Base-by-base conservation (phyloP, 257 asterid species). In the Cinchona pubescens region DNA sequence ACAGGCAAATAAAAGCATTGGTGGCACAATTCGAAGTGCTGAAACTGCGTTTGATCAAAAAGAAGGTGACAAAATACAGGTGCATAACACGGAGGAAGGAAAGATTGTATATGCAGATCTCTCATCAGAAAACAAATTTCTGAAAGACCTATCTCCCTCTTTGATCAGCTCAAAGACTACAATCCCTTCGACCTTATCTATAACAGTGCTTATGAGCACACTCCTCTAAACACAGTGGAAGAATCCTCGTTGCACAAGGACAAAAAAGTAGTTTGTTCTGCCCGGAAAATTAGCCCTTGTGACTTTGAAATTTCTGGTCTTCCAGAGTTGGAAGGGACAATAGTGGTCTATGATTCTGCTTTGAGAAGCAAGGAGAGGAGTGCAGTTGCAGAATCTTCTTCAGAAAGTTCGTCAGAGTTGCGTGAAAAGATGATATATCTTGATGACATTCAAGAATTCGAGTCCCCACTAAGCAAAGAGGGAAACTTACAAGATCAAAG, bases 391-490 rank as follows among this genome's bases (percentile, higher is more conserved):
- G 85, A 82, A 29, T 83, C 91, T 7, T 82, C 82, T 30, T 77
- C 94, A 38, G 88, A 82, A 74, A 75, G 73, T 73, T 79, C 81
- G 53, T 59, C 56, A 66, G 67, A 48, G 25, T 56, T 77, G 53
- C 87, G 84, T 0, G 78, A 89, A 63, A 90, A 92, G 69, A 84
- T 86, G 58, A 72, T 83, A 30, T 84, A 84, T 66, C 79, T 89
- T 8, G 96, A 88, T 71, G 96, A 89, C 83, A 86, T 93, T 55
- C 88, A 87, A 72, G 98, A 91, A 83, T 82, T 90, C 12, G 84
- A 80, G 15, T 71, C 90, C 37, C 85, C 88, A 3, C 56, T 67
- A 38, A 79, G 79, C 69, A 84, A 78, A 59, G 85, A 81, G 16
- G 80, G 80, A 59, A 71, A 37, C 55, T 42, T 75, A 67, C 87